Conservation (phyloP, 768 basidiomycete genomes). For the Clitopilus passeckerianus region DNA sequence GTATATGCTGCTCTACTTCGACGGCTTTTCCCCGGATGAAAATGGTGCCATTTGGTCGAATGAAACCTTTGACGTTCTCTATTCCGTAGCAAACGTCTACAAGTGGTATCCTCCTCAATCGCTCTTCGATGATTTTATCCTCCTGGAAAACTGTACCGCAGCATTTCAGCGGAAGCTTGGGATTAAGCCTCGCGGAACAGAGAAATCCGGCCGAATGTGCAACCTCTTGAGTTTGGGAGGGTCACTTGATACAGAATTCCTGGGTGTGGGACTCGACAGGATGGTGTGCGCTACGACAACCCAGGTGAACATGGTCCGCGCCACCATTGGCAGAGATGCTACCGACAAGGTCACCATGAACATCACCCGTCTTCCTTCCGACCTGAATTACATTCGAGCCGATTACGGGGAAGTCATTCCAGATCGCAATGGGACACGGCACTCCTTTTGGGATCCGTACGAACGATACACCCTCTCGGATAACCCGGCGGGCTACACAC, state of each 20-base stretch:
- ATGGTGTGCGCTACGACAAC: neutral
- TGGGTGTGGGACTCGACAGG: neutral
- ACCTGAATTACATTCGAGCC: neutral
- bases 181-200: neutral
- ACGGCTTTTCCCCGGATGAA: conserved; percentile 4
- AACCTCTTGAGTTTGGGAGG: neutral
- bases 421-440: neutral
- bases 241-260: neutral
- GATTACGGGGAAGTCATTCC: conserved; percentile 4
- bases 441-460: conserved; percentile 1
- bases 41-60: neutral
- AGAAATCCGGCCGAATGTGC: neutral
- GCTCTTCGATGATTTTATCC: too few species aligned
- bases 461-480: conserved; percentile 9
- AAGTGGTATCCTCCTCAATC: neutral
- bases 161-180: neutral
- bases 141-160: neutral
- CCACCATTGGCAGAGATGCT: neutral
- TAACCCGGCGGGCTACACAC: neutral
- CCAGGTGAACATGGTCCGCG: neutral
- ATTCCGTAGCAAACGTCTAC: neutral
- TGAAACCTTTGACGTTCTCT: neutral
- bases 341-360: neutral
- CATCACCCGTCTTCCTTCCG: neutral
- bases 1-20: conserved; percentile 12